Evolutionary conservation across 179 eudicot species (phyloP).

Genomic region (Silene noctiflora): DNA sequence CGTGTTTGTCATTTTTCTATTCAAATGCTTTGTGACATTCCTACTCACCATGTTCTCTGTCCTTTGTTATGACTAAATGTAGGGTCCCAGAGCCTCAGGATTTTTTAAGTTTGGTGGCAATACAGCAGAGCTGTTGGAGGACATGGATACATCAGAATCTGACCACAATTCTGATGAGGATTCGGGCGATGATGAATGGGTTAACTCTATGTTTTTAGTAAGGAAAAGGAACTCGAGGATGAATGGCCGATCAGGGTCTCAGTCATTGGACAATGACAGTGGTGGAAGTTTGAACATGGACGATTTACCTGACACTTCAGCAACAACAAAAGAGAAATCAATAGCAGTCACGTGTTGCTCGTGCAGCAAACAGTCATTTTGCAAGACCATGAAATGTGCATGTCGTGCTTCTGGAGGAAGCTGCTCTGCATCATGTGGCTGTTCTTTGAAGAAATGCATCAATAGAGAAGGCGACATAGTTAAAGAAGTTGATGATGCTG

Average conservation of each 20-base stretch:
- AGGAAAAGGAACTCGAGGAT: constrained; percentile 42
- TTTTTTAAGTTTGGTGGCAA: constrained; percentile 35
- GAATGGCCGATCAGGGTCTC: constrained; percentile 30
- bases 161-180: constrained; percentile 45
- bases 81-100: constrained; percentile 62
- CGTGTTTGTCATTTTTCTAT: too few species aligned
- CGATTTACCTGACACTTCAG: constrained; percentile 26
- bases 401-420: constrained; percentile 58
- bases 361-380: constrained; percentile 58
- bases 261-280: constrained; percentile 21
- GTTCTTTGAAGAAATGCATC: constrained; percentile 59
- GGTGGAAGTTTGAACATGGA: constrained; percentile 28
- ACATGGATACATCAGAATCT: constrained; percentile 91
- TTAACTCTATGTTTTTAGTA: constrained; percentile 27
- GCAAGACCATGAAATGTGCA: constrained; percentile 77
- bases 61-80: neutral
- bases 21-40: neutral
- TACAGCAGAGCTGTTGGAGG: constrained; percentile 48
- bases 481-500: constrained; percentile 22
- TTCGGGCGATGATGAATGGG: constrained; percentile 58
- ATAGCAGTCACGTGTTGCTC: constrained; percentile 54
- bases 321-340: constrained; percentile 26
- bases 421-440: constrained; percentile 59
- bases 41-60: neutral
- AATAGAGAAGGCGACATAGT: constrained; percentile 39